Evolutionary conservation across 1,139 yeast species (phyloP).

Genomic region (Saccharomycopsis hybrid): DNA sequence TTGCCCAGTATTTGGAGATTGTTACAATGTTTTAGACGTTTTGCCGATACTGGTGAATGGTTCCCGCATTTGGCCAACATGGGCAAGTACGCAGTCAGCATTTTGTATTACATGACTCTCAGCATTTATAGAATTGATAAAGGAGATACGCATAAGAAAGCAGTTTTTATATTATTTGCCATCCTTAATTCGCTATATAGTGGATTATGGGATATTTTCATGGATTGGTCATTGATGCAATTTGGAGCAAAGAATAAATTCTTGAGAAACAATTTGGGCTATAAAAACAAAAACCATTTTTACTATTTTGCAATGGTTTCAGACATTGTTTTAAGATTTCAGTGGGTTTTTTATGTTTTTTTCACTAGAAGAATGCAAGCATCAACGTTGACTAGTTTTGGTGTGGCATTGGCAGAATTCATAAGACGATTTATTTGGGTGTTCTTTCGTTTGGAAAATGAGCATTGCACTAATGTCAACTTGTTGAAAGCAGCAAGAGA

Average conservation of each 20-base stretch:
- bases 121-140: conserved; percentile 71
- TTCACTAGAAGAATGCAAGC: conserved; percentile 53
- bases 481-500: conserved; percentile 83
- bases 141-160: conserved; percentile 35
- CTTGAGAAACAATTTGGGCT: conserved; percentile 68
- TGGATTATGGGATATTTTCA: conserved; percentile 79
- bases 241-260: conserved; percentile 49
- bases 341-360: conserved; percentile 80
- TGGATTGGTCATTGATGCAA: conserved; percentile 94
- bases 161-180: conserved; percentile 68
- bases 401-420: conserved; percentile 76
- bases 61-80: conserved; percentile 97
- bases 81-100: conserved; percentile 61
- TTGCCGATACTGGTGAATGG: conserved; percentile 87
- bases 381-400: conserved; percentile 83
- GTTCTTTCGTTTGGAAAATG: conserved; percentile 89
- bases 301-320: conserved; percentile 71
- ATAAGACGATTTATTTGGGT: conserved; percentile 83
- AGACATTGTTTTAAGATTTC: conserved; percentile 73
- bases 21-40: conserved; percentile 87
- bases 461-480: conserved; percentile 84
- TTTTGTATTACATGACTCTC: conserved; percentile 64
- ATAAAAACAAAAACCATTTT: conserved; percentile 43
- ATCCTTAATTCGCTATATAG: conserved; percentile 63
- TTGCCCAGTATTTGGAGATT: conserved; percentile 89